A percentile compares a stretch with the other conserved stretches of the same genome.
Conservation (phyloP, 1,139 yeast species). For the Hansenula anomala region DNA sequence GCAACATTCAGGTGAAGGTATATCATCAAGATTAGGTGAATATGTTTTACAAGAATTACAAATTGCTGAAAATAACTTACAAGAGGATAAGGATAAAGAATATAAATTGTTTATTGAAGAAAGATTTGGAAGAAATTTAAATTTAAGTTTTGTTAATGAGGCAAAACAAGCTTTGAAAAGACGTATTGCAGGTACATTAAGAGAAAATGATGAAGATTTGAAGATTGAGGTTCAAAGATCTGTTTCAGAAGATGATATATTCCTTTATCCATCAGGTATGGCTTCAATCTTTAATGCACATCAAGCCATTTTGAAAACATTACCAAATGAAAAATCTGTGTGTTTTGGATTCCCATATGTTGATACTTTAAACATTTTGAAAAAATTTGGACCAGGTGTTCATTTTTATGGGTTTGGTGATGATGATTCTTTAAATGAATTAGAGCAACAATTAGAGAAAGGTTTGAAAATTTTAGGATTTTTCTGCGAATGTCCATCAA, state of each 20-base stretch:
- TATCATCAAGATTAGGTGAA: constrained; percentile 86
- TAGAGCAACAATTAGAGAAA: constrained; percentile 53
- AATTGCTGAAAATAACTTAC: constrained; percentile 25
- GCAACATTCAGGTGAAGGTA: constrained; percentile 97
- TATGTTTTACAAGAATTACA: constrained; percentile 66
- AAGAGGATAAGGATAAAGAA: constrained; percentile 37
- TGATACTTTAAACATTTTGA: constrained; percentile 80
- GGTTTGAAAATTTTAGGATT: constrained; percentile 66
- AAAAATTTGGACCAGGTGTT: constrained; percentile 86
- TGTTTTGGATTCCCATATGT: constrained; percentile 95
- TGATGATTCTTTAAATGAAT: constrained; percentile 58
- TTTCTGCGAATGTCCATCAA: constrained; percentile 92
- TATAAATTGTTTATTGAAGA: constrained; percentile 75
- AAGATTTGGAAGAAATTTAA: constrained; percentile 84
- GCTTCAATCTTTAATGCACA: constrained; percentile 85
- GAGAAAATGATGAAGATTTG: constrained; percentile 32
- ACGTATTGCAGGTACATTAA: constrained; percentile 69
- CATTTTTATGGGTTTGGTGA: constrained; percentile 85
- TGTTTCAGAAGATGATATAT: constrained; percentile 50
- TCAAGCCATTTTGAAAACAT: constrained; percentile 46
- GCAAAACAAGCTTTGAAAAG: constrained; percentile 72
- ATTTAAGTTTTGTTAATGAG: constrained; percentile 65
- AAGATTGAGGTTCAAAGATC: constrained; percentile 8
- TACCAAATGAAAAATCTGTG: constrained; percentile 59
- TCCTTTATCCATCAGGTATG: constrained; percentile 88